Evolutionary conservation across 208 protist genomes (phyloP), one percentile per base, ranked within the genome.

Genomic region (Acanthamoeba castellanii): DNA sequence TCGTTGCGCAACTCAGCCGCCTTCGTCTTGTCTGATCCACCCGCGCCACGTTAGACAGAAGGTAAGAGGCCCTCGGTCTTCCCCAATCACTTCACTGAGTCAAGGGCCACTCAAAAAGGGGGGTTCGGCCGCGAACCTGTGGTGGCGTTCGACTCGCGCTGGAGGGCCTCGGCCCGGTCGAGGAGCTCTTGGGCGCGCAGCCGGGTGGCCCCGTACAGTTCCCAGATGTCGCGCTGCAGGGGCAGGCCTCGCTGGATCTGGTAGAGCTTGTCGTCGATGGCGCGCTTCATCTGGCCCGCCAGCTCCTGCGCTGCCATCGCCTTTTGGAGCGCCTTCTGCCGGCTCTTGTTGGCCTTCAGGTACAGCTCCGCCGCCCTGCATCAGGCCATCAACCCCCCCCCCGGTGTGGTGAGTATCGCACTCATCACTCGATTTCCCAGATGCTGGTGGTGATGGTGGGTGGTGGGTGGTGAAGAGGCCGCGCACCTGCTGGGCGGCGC

Each of bases 1-100:
- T 81, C 72, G 20, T 81, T 81, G n/a, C n/a, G 72, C 72, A 81
- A 42, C 72, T 81, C 72, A 27, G 72, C 72, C 5, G 72, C 72
- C 72, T 81, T 81, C 16, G n/a, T 42, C 20, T 34, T 34, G 18
- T 81, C 72, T 81, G 64, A 70, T 70, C 64, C 64, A n/a, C n/a
- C n/a, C n/a, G n/a, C n/a, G 27, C 11, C 68, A 32, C 30, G 68
- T 14, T 14, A 25, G 11, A 9, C 20, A 34, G 68, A 76, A 32
- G 47, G 47, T 52, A 11, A 52, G 47, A 52, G 11, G 47, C 47
- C 47, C 22, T 66, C 59, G 59, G 59, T 66, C n/a, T n/a, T n/a
- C 16, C 61, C 5, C 27, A 5, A 27, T 27, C 61, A 30, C 4
- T 3, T 68, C 27, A 14, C 25, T 5, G 61, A 30, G 4, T 68